Percentiles rank a stretch among this genome's conserved stretches.
phyloP scores from a whole-genome alignment of 257 asterid genomes.

The Gentiana straminea region DNA sequence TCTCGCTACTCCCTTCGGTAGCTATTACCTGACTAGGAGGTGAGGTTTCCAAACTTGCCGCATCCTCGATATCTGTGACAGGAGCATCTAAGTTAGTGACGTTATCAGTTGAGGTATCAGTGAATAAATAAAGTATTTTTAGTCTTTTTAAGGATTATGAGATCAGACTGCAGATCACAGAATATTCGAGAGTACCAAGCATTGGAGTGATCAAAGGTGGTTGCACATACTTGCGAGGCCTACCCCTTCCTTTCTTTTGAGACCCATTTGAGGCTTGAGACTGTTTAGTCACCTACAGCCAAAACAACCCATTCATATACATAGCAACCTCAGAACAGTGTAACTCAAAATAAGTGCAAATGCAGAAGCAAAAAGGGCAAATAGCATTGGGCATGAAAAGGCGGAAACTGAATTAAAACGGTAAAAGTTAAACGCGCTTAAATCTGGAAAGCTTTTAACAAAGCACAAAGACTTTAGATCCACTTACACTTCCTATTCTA shows the following conservation, averaged over 20 bases:
- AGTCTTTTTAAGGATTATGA: neutral
- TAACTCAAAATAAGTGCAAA: neutral
- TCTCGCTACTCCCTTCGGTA: conserved; percentile 13
- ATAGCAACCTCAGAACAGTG: neutral
- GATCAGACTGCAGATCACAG: neutral
- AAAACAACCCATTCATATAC: conserved; percentile 5
- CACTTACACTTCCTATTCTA: too few species aligned
- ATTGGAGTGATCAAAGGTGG: conserved; percentile 13
- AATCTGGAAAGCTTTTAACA: neutral
- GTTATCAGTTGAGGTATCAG: conserved; percentile 5
- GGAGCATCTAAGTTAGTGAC: conserved; percentile 12
- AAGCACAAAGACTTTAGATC: too few species aligned
- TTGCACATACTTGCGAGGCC: conserved; percentile 28
- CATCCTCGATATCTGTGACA: conserved; percentile 19
- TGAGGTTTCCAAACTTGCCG: conserved; percentile 14
- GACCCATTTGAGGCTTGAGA: conserved; percentile 14
- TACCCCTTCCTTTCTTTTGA: conserved; percentile 40
- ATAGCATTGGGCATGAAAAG: neutral
- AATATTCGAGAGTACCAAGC: conserved; percentile 22
- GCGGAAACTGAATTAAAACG: neutral
- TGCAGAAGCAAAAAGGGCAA: neutral
- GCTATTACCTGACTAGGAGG: conserved; percentile 10
- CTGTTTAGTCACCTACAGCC: conserved; percentile 28
- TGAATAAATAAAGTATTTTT: conserved; percentile 6
- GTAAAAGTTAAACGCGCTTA: neutral